A percentile compares a stretch with the other conserved stretches of the same genome.
phyloP scores from a whole-genome alignment of 2,329 filamentous ascomycete genomes.

The Colletotrichum cordylinicola region DNA sequence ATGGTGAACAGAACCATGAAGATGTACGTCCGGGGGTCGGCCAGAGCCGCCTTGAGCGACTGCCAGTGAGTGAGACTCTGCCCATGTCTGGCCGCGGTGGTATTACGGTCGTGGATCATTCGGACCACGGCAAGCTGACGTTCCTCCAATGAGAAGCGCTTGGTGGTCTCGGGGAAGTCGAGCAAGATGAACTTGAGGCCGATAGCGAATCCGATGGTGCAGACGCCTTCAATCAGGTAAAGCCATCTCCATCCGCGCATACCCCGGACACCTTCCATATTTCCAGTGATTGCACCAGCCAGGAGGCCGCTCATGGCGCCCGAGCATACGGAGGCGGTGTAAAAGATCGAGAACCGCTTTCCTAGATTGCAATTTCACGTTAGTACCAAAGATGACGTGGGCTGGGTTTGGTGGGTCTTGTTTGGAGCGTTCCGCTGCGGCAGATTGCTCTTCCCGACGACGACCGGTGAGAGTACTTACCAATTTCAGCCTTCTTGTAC shows the following conservation, averaged over 20 bases:
- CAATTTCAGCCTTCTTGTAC: constrained; percentile 53
- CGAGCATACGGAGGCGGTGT: constrained; percentile 55
- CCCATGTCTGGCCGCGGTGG: constrained; percentile 4
- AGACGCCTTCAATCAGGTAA: constrained; percentile 44
- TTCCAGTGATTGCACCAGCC: constrained; percentile 49
- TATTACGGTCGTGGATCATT: constrained; percentile 28
- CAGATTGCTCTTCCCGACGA: background rate
- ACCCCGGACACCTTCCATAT: constrained; percentile 47
- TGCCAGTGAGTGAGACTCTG: constrained; percentile 30
- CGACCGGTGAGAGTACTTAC: background rate
- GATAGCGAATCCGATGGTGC: constrained; percentile 42
- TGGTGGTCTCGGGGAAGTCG: constrained; percentile 53
- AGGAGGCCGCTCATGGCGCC: constrained; percentile 54
- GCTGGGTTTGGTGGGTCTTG: background rate
- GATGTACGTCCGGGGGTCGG: constrained; percentile 51
- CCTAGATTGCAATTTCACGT: constrained; percentile 29
- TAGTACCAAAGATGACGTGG: background rate
- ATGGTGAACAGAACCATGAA: constrained; percentile 56
- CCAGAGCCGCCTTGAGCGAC: constrained; percentile 37
- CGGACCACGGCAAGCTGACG: constrained; percentile 44
- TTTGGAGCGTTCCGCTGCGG: background rate
- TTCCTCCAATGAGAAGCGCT: constrained; percentile 42
- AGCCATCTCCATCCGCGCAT: constrained; percentile 54
- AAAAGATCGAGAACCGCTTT: constrained; percentile 57
- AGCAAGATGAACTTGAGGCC: constrained; percentile 50